Base-by-base conservation (phyloP, 768 basidiomycete species). In the Trametes elegans region DNA sequence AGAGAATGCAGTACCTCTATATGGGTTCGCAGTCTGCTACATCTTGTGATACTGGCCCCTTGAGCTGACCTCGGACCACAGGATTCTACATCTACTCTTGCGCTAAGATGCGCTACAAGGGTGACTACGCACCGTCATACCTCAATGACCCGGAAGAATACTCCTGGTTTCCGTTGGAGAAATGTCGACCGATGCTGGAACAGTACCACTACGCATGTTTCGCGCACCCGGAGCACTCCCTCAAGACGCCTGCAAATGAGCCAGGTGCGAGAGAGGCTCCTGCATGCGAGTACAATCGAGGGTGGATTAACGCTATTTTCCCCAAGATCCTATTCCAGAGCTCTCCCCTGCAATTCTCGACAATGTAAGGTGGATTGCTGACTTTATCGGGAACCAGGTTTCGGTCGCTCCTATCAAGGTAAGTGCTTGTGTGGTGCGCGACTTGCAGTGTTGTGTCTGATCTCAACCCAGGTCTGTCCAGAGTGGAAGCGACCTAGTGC, bases 101-200 rank as follows among this genome's bases (percentile, higher is more conserved):
- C 66, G 81, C 74, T 46, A 99, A 99, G 71, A 98, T 98, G 97
- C 78, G 79, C 51, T 98, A 99, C 72, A 99, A 99, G 65, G 94
- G 86, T 26, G 93, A 97, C 51, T 99, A 95, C 62, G 68, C 76
- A 0, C 96, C 96, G 0, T 97, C 95, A 3, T 92, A 82, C 60
- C 78, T 98, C 18, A 79, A 82, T 11, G 95, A 98, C 70, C 93
- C 95, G 7, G 91, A 88, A 68, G 85, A 83, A 1, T 87, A 88
- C 62, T 76, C 77, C 6, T 97, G 92, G 86, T 78, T 83, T 65
- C 85, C 87, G 14, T 68, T 96, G 4, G 71, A 81, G 35, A 64
- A 64, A 18, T 92, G 90, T 62, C 67, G 68, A 21, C 72, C 79
- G 0, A 62, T 83, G n/a, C 74, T 98, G 8, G 83, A 92, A 29